Evolutionary conservation across 495 filamentous ascomycete genomes (phyloP), one percentile per base, ranked within the genome.

Genomic region (Aspergillus ellipticus): DNA sequence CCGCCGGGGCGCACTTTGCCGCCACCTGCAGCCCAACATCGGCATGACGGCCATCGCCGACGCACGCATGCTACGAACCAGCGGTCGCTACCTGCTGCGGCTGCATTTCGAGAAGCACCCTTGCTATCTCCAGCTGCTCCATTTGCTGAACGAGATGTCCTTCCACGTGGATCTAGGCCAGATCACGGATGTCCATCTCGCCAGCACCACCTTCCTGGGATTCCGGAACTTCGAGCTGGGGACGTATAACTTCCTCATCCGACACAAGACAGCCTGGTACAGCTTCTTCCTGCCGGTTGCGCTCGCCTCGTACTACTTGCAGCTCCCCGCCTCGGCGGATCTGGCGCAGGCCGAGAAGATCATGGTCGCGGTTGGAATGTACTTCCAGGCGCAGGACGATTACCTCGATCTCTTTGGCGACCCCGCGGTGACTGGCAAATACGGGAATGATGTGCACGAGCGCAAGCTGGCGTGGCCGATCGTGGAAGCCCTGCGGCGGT

Each of bases 211-310:
- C 70, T 88, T 90, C 66, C 66, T 71, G 52, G 82, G 93, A 66
- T 82, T 96, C 48, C 73, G 82, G 74, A 87, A 88, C 69, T 95
- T 96, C 78, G 82, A 78, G 61, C 74, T 89, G 67, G 79, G 89
- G 50, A 94, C 92, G 72, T 92, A 92, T 76, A 81, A 69, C 58
- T 94, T 93, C 76, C 96, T 96, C 67, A 89, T 93, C 65, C 85
- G 87, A 69, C 90, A 88, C 81, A 96, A 96, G 79, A 96, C 92
- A 19, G 90, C 92, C n/a, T 96, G 89, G 74, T 96, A 96, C 75
- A 87, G 79, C 59, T 95, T 96, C 78, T 96, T 95, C 74, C 84
- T 96, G 3, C 91, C 92, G 20, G 89, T 96, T n/a, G 89, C 86
- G 3, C 79, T 96, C 11, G 84, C 91, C 0, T 73, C 96, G 53